phyloP scores from a whole-genome alignment of 768 basidiomycete species.

The Kwoniella sp. region DNA sequence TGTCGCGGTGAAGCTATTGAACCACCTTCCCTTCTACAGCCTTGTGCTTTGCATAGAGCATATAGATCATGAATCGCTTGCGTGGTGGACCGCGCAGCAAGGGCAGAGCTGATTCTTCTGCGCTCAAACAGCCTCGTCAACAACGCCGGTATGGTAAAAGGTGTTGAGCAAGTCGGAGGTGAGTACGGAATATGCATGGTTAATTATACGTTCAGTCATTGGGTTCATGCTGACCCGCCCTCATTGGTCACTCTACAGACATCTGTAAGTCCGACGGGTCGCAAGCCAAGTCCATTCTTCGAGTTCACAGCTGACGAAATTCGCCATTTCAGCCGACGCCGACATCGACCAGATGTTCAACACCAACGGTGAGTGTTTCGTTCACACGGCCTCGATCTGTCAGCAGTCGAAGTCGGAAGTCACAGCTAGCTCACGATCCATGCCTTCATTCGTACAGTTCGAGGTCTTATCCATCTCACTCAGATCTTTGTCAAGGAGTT shows the following conservation, averaged over 20 bases:
- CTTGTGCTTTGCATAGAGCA: no score
- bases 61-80: no score
- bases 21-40: no score
- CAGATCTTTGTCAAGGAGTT: slow-evolving; percentile 53
- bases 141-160: slow-evolving; percentile 88
- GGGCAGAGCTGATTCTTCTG: no score
- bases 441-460: slow-evolving; percentile 24
- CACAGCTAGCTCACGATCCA: not conserved
- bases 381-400: not conserved
- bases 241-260: slow-evolving; percentile 15
- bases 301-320: no score
- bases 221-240: not conserved
- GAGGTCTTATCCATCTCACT: slow-evolving; percentile 55
- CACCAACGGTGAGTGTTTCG: slow-evolving; percentile 58
- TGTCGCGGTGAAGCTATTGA: no score
- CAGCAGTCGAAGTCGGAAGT: not conserved
- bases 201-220: no score
- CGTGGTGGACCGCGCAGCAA: no score
- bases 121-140: slow-evolving; percentile 62
- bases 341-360: slow-evolving; percentile 83
- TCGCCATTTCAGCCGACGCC: slow-evolving; percentile 62
- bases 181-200: no score
- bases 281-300: no score
- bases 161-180: slow-evolving; percentile 79
- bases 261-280: no score